phyloP scores from a whole-genome alignment of 495 filamentous ascomycete species.

The Bryoglossum gracile region DNA sequence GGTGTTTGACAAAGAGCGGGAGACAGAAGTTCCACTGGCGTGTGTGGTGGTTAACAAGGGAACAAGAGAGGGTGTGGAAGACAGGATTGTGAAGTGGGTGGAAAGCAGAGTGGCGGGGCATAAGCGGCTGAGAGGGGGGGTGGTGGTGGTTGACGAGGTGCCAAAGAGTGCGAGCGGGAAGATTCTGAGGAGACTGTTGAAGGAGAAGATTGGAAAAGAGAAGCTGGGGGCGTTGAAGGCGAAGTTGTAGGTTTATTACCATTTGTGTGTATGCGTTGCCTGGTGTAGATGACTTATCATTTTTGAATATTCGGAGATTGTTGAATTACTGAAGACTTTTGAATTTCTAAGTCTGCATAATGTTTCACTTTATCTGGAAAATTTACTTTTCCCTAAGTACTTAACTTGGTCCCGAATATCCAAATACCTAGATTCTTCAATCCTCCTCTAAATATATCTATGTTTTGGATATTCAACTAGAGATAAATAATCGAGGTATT shows the following conservation, averaged over 20 bases:
- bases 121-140: constrained; percentile 74
- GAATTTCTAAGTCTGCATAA: too few relatives aligned
- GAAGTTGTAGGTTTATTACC: constrained; percentile 16
- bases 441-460: too few relatives aligned
- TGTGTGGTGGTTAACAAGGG: constrained; percentile 62
- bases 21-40: constrained; percentile 74
- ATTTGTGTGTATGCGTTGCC: too few relatives aligned
- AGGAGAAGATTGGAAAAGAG: constrained; percentile 24
- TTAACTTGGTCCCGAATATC: too few relatives aligned
- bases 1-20: constrained; percentile 60
- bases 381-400: too few relatives aligned
- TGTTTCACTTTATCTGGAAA: too few relatives aligned
- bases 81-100: constrained; percentile 61
- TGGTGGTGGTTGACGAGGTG: constrained; percentile 70
- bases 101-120: constrained; percentile 43
- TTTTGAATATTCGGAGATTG: too few relatives aligned
- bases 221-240: constrained; percentile 7
- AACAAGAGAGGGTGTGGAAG: constrained; percentile 45
- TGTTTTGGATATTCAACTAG: too few relatives aligned
- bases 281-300: too few relatives aligned
- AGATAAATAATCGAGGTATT: too few relatives aligned
- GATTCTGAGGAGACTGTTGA: constrained; percentile 65
- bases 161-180: constrained; percentile 84
- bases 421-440: too few relatives aligned
- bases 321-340: too few relatives aligned